Percentiles rank a stretch among this genome's conserved stretches.
Evolutionary conservation across 2,329 filamentous ascomycete genomes (phyloP).

Genomic region (Hirsutella minnesotensis): DNA sequence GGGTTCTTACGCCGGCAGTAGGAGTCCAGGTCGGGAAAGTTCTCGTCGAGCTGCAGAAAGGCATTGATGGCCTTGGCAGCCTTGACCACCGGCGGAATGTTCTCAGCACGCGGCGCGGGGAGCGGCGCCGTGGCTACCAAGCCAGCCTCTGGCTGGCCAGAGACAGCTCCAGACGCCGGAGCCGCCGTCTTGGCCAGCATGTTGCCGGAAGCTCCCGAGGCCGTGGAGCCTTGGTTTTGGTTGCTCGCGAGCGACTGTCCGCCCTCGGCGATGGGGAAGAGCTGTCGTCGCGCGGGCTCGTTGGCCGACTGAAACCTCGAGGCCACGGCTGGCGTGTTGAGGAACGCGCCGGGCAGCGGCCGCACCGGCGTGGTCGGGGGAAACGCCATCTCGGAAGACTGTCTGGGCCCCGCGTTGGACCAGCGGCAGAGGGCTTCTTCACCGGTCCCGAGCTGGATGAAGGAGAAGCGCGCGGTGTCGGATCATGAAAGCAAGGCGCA

Average conservation of each 20-base stretch:
- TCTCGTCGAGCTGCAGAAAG: conserved; percentile 61
- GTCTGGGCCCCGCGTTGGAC: conserved; percentile 12
- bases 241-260: conserved; percentile 10
- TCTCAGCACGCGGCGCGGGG: conserved; percentile 32
- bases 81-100: conserved; percentile 59
- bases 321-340: conserved; percentile 58
- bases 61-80: conserved; percentile 77
- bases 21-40: conserved; percentile 79
- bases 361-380: conserved; percentile 54
- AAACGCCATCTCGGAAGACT: conserved; percentile 36
- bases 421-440: conserved; percentile 11
- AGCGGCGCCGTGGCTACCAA: conserved; percentile 19
- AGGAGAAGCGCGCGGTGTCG: conserved; percentile 11
- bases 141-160: conserved; percentile 11
- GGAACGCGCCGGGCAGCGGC: conserved; percentile 62
- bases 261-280: conserved; percentile 28
- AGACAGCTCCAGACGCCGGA: conserved; percentile 9
- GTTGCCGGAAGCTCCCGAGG: conserved; percentile 8
- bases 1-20: conserved; percentile 69
- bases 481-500: conserved; percentile 15
- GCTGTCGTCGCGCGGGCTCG: conserved; percentile 38
- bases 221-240: conserved; percentile 1
- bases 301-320: conserved; percentile 31
- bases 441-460: conserved; percentile 2
- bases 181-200: conserved; percentile 1